Percentiles rank a stretch among this genome's conserved stretches.
phyloP scores from a whole-genome alignment of 768 basidiomycete genomes.

The Leccinum disarticulatum region DNA sequence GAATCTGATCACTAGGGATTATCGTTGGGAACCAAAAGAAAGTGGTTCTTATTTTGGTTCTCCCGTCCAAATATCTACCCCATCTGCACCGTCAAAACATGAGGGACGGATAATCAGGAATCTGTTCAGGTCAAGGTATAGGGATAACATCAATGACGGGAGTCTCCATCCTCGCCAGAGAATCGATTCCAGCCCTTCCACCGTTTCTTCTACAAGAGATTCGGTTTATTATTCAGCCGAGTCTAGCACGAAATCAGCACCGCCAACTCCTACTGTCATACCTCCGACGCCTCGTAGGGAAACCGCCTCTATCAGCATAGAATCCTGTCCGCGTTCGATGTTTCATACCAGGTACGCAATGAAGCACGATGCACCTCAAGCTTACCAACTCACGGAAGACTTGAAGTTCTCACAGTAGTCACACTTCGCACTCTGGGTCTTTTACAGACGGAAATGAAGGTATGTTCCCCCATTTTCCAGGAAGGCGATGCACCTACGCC shows the following conservation, averaged over 20 bases:
- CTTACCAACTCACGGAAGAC: not conserved
- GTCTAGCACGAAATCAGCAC: conserved; percentile 10
- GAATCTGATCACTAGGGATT: conserved; percentile 11
- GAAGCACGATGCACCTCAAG: not conserved
- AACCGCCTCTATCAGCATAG: too few relatives aligned
- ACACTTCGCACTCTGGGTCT: conserved; percentile 11
- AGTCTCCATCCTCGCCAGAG: not conserved
- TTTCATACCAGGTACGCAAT: conserved; percentile 9
- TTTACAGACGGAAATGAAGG: conserved; percentile 10
- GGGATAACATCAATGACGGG: not conserved
- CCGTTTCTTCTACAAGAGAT: not conserved
- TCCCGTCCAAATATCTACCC: not conserved
- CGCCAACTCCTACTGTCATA: conserved; percentile 10
- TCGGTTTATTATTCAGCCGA: conserved; percentile 11
- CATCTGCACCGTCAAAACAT: not conserved
- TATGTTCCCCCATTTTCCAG: not conserved
- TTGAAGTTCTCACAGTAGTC: conserved; percentile 13
- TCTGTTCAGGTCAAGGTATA: not conserved
- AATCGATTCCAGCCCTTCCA: not conserved
- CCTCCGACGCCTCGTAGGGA: not conserved
- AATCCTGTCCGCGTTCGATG: conserved; percentile 4
- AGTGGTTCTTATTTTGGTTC: conserved; percentile 16
- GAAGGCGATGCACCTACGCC: not conserved
- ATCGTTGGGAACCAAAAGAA: conserved; percentile 8
- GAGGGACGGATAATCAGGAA: not conserved